These are phyloP conservation scores for Cercospora brassicicola DNA, from an alignment of 2,329 filamentous ascomycete genomes.

Conservation along the genomic window DNA sequence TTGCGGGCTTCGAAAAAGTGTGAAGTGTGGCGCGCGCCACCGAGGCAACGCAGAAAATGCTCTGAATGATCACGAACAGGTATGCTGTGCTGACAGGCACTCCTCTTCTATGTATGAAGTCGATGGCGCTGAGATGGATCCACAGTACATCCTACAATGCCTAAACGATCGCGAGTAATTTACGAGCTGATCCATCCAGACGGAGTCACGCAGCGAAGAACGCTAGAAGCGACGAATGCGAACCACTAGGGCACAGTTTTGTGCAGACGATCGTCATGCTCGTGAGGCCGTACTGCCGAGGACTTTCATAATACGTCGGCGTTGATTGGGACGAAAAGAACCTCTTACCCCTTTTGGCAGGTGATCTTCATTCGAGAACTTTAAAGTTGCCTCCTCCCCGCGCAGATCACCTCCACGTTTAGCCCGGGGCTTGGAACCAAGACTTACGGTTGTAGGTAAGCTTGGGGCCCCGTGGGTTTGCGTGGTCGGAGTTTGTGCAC, in stretches of 20 bases:
- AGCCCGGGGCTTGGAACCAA: neutral
- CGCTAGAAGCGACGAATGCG: neutral
- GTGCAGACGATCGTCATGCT: neutral
- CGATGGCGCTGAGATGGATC: neutral
- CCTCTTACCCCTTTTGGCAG: neutral
- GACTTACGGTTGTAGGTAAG: neutral
- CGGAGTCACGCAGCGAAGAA: neutral
- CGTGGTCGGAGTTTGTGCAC: neutral
- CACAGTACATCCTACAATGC: neutral
- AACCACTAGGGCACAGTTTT: neutral
- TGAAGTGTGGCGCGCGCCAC: neutral
- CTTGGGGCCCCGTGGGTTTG: neutral
- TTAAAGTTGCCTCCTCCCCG: neutral
- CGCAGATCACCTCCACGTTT: slow-evolving; percentile 2
- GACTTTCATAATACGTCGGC: neutral
- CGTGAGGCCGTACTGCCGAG: neutral
- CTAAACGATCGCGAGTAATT: neutral
- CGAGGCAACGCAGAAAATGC: neutral
- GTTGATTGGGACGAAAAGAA: neutral
- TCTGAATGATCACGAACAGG: neutral
- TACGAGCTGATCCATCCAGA: neutral
- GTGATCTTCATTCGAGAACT: slow-evolving; percentile 2
- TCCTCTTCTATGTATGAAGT: neutral
- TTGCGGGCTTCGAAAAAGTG: neutral
- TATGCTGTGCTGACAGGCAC: neutral